Evolutionary conservation across 2,329 filamentous ascomycete species (phyloP).

Genomic region (Chaetothyriales sp.): DNA sequence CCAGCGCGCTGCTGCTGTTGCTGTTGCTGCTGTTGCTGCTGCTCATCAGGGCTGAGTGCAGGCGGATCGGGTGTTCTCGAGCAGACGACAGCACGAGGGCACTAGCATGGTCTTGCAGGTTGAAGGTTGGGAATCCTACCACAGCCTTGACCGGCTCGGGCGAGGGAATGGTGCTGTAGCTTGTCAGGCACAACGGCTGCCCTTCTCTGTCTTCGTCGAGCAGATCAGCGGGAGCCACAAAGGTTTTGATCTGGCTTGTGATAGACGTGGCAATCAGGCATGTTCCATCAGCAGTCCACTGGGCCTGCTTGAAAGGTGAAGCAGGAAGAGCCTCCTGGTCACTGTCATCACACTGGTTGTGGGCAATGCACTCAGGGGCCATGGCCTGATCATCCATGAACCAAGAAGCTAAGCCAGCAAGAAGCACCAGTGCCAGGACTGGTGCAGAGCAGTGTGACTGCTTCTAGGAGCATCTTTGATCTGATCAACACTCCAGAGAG

Average conservation of each 20-base stretch:
- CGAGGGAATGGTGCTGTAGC: slow-evolving; percentile 33
- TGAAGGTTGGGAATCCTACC: slow-evolving; percentile 40
- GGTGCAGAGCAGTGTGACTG: neutral
- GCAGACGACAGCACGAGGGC: slow-evolving; percentile 37
- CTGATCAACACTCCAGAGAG: neutral
- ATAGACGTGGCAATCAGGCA: slow-evolving; percentile 39
- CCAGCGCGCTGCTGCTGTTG: slow-evolving; percentile 23
- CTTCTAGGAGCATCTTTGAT: neutral
- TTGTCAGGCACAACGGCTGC: slow-evolving; percentile 26
- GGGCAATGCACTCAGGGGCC: neutral
- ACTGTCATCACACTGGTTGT: neutral
- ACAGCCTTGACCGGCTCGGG: slow-evolving; percentile 39
- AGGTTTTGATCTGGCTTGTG: slow-evolving; percentile 37
- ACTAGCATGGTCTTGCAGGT: slow-evolving; percentile 35
- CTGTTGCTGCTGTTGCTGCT: neutral
- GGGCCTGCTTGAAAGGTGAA: slow-evolving; percentile 8
- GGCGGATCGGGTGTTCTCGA: slow-evolving; percentile 40
- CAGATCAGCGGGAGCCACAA: slow-evolving; percentile 38
- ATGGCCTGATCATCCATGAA: neutral
- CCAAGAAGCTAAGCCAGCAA: neutral
- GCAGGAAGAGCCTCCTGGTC: neutral
- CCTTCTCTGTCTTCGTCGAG: slow-evolving; percentile 24
- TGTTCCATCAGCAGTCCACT: slow-evolving; percentile 40
- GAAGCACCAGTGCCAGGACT: too few relatives aligned
- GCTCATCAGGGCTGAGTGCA: slow-evolving; percentile 36